Evolutionary conservation across 225 moss, liverwort and hornwort genomes (phyloP), one percentile per base, ranked within the genome.

Genomic region (Pseudoscleropodium purum): DNA sequence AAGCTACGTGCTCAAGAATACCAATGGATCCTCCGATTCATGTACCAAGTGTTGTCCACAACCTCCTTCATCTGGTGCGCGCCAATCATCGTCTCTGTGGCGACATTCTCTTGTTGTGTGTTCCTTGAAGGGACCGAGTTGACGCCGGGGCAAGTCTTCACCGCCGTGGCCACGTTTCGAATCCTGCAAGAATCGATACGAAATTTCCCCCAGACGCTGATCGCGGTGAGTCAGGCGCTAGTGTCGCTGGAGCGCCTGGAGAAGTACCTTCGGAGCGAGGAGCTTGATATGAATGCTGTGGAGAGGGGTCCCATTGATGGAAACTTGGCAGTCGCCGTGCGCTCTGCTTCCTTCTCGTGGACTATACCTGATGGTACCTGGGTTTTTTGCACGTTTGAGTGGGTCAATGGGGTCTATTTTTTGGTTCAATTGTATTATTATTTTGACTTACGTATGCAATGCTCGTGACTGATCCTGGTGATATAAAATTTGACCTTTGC

Each of bases 121-220:
- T 86, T 95, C 29, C 85, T 96, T 3, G 92, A 87, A 39, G 87
- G 91, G 29, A 77, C 65, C 39, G 92, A 89, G 72, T 57, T 98
- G 68, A 95, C 95, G 18, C 88, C 96, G 1, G 96, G 92, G 13
- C 95, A 91, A 81, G 96, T 96, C 16, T 98, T 98, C 91, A 97
- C 96, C 14, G 97, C 97, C 78, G 92, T 94, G 39, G 96, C 97
- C 92, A 96, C 96, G 39, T 96, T 96, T 65, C 94, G 96, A 43
- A 93, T 96, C 74, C 80, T 98, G 73, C 96, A 96, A 88, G 96
- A 98, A 65, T 94, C 97, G 19, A 90, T 96, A 10, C 95, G 97
- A 18, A 82, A 84, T 68, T 95, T 98, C 79, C 97, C 96, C 7
- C 91, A 94, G 20, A 85, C 93, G 14, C 29, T 98, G 75, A 96